These are phyloP conservation scores for Aegilops sharonensis DNA, from an alignment of 176 grass and related monocot genomes.

Conservation along the genomic window DNA sequence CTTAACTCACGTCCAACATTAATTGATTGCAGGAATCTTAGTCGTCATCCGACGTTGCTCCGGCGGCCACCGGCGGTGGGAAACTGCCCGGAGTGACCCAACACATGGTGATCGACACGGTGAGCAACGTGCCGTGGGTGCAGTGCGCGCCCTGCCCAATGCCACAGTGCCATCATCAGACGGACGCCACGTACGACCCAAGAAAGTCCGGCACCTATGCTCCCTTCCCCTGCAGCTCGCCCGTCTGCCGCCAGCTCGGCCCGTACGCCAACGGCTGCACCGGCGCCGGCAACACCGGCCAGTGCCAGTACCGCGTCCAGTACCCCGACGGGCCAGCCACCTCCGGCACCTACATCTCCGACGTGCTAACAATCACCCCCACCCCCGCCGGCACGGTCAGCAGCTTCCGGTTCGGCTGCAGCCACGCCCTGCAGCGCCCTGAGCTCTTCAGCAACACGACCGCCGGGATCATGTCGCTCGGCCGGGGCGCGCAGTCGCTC, in stretches of 20 bases:
- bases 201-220: not conserved
- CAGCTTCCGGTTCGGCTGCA: conserved; percentile 11
- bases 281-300: not conserved
- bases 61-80: no score
- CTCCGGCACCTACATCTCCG: not conserved
- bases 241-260: not conserved
- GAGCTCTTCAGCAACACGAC: not conserved
- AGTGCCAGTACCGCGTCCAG: conserved; percentile 24
- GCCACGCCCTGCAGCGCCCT: not conserved
- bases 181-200: not conserved
- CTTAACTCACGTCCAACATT: no score
- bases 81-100: not conserved
- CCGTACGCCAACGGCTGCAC: not conserved
- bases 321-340: not conserved
- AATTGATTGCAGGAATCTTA: no score
- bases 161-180: not conserved
- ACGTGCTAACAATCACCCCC: not conserved
- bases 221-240: conserved; percentile 13
- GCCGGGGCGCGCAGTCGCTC: not conserved
- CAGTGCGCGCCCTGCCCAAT: conserved; percentile 32
- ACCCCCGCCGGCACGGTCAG: not conserved
- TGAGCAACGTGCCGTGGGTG: conserved; percentile 62
- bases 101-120: conserved; percentile 41
- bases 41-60: no score
- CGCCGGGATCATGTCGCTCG: conserved; percentile 16